Percentiles rank a stretch among this genome's conserved stretches.
Evolutionary conservation across 305 asterid genomes (phyloP).

Genomic region (Fraxinus latifolia): DNA sequence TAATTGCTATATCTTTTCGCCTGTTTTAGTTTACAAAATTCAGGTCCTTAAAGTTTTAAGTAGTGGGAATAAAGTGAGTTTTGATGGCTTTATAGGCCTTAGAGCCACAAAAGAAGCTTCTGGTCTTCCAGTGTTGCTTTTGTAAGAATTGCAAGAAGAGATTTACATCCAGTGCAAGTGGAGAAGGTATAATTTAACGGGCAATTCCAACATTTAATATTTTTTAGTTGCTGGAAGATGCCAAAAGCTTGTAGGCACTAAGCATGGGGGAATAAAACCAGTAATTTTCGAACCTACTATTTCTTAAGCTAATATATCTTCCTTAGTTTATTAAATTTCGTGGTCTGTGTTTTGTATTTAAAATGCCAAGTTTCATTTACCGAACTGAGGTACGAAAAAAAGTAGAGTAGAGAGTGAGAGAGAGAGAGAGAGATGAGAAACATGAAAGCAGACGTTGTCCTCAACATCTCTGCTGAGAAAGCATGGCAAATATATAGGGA

Average conservation of each 20-base stretch:
- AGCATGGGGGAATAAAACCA: not conserved
- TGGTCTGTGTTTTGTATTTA: not conserved
- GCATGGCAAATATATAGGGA: conserved; percentile 13
- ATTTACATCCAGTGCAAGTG: not conserved
- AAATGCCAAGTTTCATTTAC: not conserved
- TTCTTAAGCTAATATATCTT: not conserved
- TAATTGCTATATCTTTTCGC: not conserved
- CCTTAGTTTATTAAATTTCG: not conserved
- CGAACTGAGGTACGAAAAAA: not conserved
- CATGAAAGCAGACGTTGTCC: conserved; percentile 14
- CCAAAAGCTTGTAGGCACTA: not conserved
- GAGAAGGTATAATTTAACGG: not conserved
- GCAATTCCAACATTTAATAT: not conserved
- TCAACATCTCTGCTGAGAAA: not conserved
- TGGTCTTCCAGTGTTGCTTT: not conserved
- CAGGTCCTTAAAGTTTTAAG: not conserved
- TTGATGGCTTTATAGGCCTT: not conserved
- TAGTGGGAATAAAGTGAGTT: not conserved
- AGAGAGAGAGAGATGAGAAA: not conserved
- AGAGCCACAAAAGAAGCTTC: not conserved
- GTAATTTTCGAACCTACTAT: not conserved
- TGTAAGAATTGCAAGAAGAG: not conserved
- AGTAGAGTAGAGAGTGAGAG: too few species aligned
- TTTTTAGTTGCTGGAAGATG: not conserved
- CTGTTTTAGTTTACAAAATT: not conserved